phyloP scores from a whole-genome alignment of 345 rosid genomes.

The Linum lewisii region DNA sequence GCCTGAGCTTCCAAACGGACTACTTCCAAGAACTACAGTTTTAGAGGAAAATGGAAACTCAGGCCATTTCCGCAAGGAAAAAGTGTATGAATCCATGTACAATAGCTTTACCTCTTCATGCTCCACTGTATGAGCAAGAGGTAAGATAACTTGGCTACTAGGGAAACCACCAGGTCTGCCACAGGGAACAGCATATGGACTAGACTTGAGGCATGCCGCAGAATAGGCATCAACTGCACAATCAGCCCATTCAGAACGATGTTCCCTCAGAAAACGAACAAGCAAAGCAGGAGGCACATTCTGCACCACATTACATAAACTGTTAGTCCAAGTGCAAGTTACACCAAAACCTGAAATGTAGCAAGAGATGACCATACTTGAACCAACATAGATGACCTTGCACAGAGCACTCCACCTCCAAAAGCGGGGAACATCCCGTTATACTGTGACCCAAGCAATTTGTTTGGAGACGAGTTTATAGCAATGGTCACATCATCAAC shows the following conservation, averaged over 20 bases:
- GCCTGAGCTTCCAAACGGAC: conserved; percentile 87
- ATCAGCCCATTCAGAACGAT: conserved; percentile 98
- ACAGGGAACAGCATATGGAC: conserved; percentile 79
- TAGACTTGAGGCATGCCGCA: conserved; percentile 71
- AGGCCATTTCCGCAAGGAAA: background rate
- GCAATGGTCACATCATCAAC: conserved; percentile 71
- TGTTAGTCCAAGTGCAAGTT: background rate
- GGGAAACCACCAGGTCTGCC: conserved; percentile 86
- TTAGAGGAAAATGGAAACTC: background rate
- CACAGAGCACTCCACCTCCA: conserved; percentile 92
- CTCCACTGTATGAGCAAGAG: conserved; percentile 86
- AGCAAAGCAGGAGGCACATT: conserved; percentile 86
- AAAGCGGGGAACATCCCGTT: conserved; percentile 52
- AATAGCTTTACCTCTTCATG: conserved; percentile 69
- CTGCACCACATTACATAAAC: conserved; percentile 24
- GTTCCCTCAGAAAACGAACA: conserved; percentile 89
- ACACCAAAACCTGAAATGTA: background rate
- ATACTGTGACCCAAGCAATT: conserved; percentile 63
- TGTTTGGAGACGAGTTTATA: conserved; percentile 70
- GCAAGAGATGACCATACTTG: conserved; percentile 37
- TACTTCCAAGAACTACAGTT: conserved; percentile 70
- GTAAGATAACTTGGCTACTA: conserved; percentile 79
- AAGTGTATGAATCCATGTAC: background rate
- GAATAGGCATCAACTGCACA: conserved; percentile 84
- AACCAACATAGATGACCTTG: conserved; percentile 87